Evolutionary conservation across 2,329 filamentous ascomycete species (phyloP), one percentile per base, ranked within the genome.

Genomic region (Sclerotinia nivalis): DNA sequence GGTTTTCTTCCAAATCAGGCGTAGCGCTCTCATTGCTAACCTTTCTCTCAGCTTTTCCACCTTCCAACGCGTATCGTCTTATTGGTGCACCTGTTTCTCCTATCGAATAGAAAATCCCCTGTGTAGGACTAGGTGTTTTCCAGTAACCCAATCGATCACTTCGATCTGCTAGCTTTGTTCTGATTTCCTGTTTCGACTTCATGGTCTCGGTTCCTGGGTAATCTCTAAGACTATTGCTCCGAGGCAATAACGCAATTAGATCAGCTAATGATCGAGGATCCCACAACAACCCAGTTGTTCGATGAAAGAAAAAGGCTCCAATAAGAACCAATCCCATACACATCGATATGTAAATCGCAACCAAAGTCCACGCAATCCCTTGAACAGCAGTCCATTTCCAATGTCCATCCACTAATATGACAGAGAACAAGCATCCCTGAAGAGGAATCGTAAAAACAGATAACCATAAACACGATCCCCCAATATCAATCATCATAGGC

Each of bases 71-170:
- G 75, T 85, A 87, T 71, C 83, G 81, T 71, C 82, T 81, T 50
- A 79, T 84, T 76, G 79, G 79, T 31, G 81, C 83, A 55, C 88
- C 85, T 66, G 86, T 84, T 71, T 89, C 86, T n/a, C 92, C 93
- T 69, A 96, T 87, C 2, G 89, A 88, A 77, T 97, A 93, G 84
- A 96, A 96, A 37, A 93, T 83, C 28, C 89, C 88, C 28, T 83
- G 84, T 12, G 80, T 77, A 6, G 86, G 85, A 69, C 88, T 88
- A 25, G 89, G 88, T 37, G 89, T 88, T 70, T 87, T 87, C 93
- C 94, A 97, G 80, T 96, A 96, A 9, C 94, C 93, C n/a, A 97
- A 85, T 58, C 91, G 86, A 75, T 95, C 89, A 73, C 87, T 87
- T 71, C 84, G 87, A 76, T 83, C 86, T 64, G 80, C 82, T 56